A percentile compares a stretch with the other conserved stretches of the same genome.
phyloP scores from a whole-genome alignment of 2,329 filamentous ascomycete species.

The Colletotrichum siamense region DNA sequence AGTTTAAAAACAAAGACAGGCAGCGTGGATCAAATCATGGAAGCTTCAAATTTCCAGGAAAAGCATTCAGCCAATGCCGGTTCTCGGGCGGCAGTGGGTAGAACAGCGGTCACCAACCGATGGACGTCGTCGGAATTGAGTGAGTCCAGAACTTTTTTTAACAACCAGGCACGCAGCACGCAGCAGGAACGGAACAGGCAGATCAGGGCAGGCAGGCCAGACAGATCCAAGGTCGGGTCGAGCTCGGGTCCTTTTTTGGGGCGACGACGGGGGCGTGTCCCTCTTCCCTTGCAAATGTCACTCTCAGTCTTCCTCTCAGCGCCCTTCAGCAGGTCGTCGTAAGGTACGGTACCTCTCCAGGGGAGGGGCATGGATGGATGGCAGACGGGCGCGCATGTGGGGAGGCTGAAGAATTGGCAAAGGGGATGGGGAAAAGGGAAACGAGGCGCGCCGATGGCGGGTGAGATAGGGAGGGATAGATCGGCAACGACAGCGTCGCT shows the following conservation, averaged over 20 bases:
- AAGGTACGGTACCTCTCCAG: neutral
- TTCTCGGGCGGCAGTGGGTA: neutral
- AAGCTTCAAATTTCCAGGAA: neutral
- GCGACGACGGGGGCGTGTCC: neutral
- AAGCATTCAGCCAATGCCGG: neutral
- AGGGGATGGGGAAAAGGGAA: neutral
- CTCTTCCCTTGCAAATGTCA: neutral
- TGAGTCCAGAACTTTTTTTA: slow-evolving; percentile 6
- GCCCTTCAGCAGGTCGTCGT: neutral
- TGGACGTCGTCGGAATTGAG: slow-evolving; percentile 12
- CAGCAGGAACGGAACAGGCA: neutral
- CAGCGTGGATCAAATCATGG: neutral
- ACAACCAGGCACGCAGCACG: neutral
- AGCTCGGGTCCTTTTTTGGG: neutral
- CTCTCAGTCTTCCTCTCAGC: neutral
- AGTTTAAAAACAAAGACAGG: neutral
- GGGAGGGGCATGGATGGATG: neutral
- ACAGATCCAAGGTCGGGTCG: neutral
- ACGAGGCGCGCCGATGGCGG: neutral
- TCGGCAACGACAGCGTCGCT: neutral
- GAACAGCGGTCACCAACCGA: neutral
- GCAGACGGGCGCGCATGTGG: neutral
- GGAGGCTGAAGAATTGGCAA: neutral
- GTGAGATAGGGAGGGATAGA: neutral
- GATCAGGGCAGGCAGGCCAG: neutral